Conservation (phyloP, 495 filamentous ascomycete species). For the Xylaria nigripes region DNA sequence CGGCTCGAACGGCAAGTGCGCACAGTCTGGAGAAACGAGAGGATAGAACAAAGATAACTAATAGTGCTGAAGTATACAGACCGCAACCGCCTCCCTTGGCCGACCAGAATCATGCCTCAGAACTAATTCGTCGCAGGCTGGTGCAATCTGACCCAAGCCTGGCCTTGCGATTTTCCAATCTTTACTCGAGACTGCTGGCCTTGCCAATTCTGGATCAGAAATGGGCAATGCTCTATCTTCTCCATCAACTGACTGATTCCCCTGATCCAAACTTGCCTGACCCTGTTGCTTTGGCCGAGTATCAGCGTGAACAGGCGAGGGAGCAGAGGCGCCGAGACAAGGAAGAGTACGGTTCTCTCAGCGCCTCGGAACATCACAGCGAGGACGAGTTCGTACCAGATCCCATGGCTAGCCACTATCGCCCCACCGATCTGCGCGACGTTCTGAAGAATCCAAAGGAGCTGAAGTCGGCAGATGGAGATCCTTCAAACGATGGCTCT, state of each 20-base stretch:
- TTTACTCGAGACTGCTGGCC: constrained; percentile 78
- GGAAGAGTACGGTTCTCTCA: constrained; percentile 18
- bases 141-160: constrained; percentile 73
- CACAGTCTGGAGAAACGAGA: neutral
- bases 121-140: constrained; percentile 82
- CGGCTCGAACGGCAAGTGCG: constrained; percentile 40
- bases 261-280: constrained; percentile 40
- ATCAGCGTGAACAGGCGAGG: constrained; percentile 23
- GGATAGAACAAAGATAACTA: constrained; percentile 6
- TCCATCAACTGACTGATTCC: constrained; percentile 70
- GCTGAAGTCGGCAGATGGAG: constrained; percentile 19
- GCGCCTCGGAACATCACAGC: constrained; percentile 20
- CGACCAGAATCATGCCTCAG: constrained; percentile 82
- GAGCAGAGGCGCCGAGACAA: constrained; percentile 9
- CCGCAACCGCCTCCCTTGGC: constrained; percentile 29
- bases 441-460: constrained; percentile 25
- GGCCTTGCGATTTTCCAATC: constrained; percentile 77
- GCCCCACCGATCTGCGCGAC: constrained; percentile 26
- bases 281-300: constrained; percentile 26
- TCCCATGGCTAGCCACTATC: constrained; percentile 15
- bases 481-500: constrained; percentile 6
- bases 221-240: constrained; percentile 89
- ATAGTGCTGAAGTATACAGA: constrained; percentile 13
- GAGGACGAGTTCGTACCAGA: constrained; percentile 4
- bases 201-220: constrained; percentile 89